Conservation (phyloP, 257 asterid genomes). For the Catharanthus roseus region DNA sequence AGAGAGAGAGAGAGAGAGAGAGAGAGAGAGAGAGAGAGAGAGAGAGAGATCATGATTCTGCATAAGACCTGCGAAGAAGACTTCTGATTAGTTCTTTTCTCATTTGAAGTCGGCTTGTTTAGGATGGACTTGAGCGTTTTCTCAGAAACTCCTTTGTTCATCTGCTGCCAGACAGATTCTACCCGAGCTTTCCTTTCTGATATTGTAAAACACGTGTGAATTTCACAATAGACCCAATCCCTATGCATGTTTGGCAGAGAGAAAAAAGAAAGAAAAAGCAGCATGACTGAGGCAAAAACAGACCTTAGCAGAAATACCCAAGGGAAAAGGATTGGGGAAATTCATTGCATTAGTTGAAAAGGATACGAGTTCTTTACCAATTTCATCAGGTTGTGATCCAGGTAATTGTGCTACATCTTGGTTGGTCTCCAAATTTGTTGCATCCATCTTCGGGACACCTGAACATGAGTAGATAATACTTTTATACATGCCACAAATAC, state of each 20-base stretch:
- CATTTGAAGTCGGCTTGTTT: conserved; percentile 31
- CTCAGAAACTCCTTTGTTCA: conserved; percentile 78
- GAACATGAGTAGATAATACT: background rate
- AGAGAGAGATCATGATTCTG: conserved; percentile 32
- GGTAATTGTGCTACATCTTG: conserved; percentile 23
- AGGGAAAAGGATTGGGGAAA: background rate
- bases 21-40: conserved; percentile 7
- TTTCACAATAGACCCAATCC: conserved; percentile 6
- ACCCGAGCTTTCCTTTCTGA: conserved; percentile 80
- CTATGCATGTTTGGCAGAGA: background rate
- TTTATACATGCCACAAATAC: background rate
- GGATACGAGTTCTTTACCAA: conserved; percentile 18
- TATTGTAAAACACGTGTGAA: conserved; percentile 14
- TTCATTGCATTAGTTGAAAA: background rate
- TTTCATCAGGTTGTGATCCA: conserved; percentile 23
- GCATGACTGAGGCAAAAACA: background rate
- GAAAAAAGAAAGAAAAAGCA: background rate
- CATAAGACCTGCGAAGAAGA: conserved; percentile 39
- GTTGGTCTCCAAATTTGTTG: conserved; percentile 13
- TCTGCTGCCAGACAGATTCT: conserved; percentile 87
- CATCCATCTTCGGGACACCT: conserved; percentile 14
- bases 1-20: conserved; percentile 9
- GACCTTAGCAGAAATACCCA: background rate
- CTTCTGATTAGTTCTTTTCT: conserved; percentile 33
- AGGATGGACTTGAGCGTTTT: conserved; percentile 54